A percentile compares a stretch with the other conserved stretches of the same genome.
Conservation (phyloP, 1,284 basidiomycete species). For the Xanthoconium separans region DNA sequence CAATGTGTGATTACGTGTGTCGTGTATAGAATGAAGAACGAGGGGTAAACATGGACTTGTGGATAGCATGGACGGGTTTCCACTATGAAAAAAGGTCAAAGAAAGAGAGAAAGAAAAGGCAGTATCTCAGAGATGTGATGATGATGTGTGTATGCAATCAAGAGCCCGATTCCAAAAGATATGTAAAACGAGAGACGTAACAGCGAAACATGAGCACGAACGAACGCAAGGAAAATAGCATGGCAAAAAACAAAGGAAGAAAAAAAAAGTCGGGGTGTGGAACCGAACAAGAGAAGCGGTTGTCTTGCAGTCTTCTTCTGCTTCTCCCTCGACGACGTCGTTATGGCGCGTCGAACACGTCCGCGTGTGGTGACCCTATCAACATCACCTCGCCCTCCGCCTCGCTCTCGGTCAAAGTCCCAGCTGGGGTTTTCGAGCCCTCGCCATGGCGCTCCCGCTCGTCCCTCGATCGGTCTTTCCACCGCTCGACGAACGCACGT, state of each 20-base stretch:
- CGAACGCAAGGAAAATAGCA: not conserved
- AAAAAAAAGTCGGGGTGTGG: not conserved
- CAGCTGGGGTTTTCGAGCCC: not conserved
- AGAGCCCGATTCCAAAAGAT: too few relatives aligned
- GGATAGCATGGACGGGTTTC: not conserved
- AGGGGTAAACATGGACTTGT: too few relatives aligned
- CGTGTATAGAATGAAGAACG: too few relatives aligned
- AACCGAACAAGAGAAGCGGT: not conserved
- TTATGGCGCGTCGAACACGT: conserved; percentile 5
- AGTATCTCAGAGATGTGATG: not conserved
- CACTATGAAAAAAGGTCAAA: not conserved
- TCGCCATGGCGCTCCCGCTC: not conserved
- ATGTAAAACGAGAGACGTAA: not conserved
- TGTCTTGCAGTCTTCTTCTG: not conserved
- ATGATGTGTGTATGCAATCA: not conserved
- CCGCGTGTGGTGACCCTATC: conserved; percentile 14
- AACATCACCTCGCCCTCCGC: conserved; percentile 21
- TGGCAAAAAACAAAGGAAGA: not conserved
- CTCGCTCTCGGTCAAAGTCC: conserved; percentile 3
- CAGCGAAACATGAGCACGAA: not conserved
- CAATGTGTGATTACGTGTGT: too few relatives aligned
- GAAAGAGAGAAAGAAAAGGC: not conserved
- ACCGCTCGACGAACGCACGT: not conserved
- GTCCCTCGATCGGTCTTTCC: conserved; percentile 1
- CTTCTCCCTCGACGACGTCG: not conserved